A percentile compares a stretch with the other conserved stretches of the same genome.
These are phyloP conservation scores for Capronia epimyces DNA, from an alignment of 2,329 filamentous ascomycete species.

Conservation along the genomic window DNA sequence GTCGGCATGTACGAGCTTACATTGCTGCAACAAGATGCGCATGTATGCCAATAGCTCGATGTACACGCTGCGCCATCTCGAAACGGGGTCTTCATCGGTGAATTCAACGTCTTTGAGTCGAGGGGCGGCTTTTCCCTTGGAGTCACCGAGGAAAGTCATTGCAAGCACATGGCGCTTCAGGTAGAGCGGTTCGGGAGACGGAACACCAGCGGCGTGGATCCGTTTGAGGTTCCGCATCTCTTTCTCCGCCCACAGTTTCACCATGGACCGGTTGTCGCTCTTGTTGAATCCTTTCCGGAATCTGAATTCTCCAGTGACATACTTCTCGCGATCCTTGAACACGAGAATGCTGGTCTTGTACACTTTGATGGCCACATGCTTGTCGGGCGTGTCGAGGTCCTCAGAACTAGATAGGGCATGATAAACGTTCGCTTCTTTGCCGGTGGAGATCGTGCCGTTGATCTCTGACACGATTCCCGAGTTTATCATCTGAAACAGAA, in stretches of 20 bases:
- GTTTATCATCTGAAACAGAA: slow-evolving; percentile 93
- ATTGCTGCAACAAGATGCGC: slow-evolving; percentile 88
- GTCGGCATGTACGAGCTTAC: slow-evolving; percentile 89
- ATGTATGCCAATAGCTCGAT: slow-evolving; percentile 79
- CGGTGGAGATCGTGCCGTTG: slow-evolving; percentile 90
- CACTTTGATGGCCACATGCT: slow-evolving; percentile 89
- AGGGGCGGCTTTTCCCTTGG: slow-evolving; percentile 80
- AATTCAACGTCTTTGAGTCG: slow-evolving; percentile 82
- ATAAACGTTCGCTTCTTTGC: slow-evolving; percentile 98
- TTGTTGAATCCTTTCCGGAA: slow-evolving; percentile 91
- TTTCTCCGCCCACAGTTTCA: slow-evolving; percentile 98
- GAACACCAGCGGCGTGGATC: slow-evolving; percentile 76
- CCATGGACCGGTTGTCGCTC: slow-evolving; percentile 92
- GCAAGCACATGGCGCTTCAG: slow-evolving; percentile 91
- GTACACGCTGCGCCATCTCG: slow-evolving; percentile 74
- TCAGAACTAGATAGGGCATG: slow-evolving; percentile 65
- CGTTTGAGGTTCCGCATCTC: slow-evolving; percentile 90
- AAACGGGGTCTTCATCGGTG: slow-evolving; percentile 57
- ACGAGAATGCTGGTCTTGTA: slow-evolving; percentile 98
- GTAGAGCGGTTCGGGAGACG: slow-evolving; percentile 81
- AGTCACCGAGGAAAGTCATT: slow-evolving; percentile 88
- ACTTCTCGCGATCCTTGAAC: slow-evolving; percentile 96
- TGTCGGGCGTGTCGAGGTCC: slow-evolving; percentile 47
- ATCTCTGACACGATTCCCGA: slow-evolving; percentile 82
- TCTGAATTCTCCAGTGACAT: slow-evolving; percentile 88